A percentile compares a stretch with the other conserved stretches of the same genome.
Conservation (phyloP, 805 yeast species). For the Candida tammaniensis region DNA sequence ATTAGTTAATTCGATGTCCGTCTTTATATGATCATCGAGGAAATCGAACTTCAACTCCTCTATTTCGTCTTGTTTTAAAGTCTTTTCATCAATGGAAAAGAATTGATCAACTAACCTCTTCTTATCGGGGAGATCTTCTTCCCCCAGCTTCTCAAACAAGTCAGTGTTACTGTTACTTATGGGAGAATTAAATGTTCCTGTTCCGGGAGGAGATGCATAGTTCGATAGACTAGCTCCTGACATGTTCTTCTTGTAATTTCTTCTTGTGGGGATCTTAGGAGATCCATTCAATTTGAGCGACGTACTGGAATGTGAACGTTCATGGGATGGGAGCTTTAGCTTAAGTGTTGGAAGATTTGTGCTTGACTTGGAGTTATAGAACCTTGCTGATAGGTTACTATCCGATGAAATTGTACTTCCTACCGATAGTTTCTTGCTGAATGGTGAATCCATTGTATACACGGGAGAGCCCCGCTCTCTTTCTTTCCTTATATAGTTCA, state of each 20-base stretch:
- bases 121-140: too few species aligned
- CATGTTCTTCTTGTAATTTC: slow-evolving; percentile 1
- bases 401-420: background rate
- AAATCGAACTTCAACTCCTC: slow-evolving; percentile 6
- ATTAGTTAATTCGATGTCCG: slow-evolving; percentile 20
- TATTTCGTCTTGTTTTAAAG: slow-evolving; percentile 7
- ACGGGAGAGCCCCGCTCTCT: background rate
- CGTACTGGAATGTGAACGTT: slow-evolving; percentile 1
- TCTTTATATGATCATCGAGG: slow-evolving; percentile 7
- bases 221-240: slow-evolving; percentile 2
- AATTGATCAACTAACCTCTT: slow-evolving; percentile 42
- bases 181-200: too few species aligned
- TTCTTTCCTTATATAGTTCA: slow-evolving; percentile 2
- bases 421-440: background rate
- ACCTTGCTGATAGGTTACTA: background rate
- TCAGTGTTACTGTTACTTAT: too few species aligned
- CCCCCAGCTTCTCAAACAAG: too few species aligned
- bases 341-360: background rate
- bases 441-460: background rate
- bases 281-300: background rate
- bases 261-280: slow-evolving; percentile 1
- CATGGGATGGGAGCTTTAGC: background rate
- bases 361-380: background rate
- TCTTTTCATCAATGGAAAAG: slow-evolving; percentile 15
- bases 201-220: too few species aligned